Percentiles rank a stretch among this genome's conserved stretches.
Evolutionary conservation across 495 filamentous ascomycete genomes (phyloP).

Genomic region (Cudoniella acicularis): DNA sequence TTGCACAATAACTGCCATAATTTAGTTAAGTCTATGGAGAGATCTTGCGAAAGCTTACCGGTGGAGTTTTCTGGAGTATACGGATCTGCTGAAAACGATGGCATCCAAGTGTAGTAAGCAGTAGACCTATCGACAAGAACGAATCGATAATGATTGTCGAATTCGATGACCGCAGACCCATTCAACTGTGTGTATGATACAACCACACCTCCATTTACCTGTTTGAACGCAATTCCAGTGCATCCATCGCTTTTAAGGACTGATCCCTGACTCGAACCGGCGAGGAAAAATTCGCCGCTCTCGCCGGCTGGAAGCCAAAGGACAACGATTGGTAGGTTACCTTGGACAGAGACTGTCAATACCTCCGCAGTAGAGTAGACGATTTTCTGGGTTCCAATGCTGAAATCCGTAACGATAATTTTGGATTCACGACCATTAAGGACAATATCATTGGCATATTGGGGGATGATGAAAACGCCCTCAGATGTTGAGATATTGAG

Average conservation of each 20-base stretch:
- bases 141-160: conserved; percentile 40
- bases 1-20: conserved; percentile 55
- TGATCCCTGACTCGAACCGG: conserved; percentile 38
- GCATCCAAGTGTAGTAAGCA: conserved; percentile 56
- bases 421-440: conserved; percentile 59
- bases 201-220: conserved; percentile 32
- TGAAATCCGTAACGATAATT: conserved; percentile 57
- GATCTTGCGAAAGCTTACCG: conserved; percentile 32
- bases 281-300: conserved; percentile 50
- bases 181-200: conserved; percentile 40
- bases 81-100: conserved; percentile 49
- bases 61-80: conserved; percentile 40
- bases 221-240: conserved; percentile 37
- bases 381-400: conserved; percentile 44
- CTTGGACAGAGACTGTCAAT: conserved; percentile 47
- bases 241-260: conserved; percentile 30
- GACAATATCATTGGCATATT: conserved; percentile 35
- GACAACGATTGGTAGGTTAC: conserved; percentile 43
- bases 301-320: conserved; percentile 54
- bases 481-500: conserved; percentile 50
- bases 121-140: conserved; percentile 47
- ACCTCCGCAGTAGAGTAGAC: conserved; percentile 61
- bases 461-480: conserved; percentile 43
- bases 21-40: too few species aligned
- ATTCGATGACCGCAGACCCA: conserved; percentile 44